phyloP scores from a whole-genome alignment of 768 basidiomycete species.

The Leccinum barrowsii region DNA sequence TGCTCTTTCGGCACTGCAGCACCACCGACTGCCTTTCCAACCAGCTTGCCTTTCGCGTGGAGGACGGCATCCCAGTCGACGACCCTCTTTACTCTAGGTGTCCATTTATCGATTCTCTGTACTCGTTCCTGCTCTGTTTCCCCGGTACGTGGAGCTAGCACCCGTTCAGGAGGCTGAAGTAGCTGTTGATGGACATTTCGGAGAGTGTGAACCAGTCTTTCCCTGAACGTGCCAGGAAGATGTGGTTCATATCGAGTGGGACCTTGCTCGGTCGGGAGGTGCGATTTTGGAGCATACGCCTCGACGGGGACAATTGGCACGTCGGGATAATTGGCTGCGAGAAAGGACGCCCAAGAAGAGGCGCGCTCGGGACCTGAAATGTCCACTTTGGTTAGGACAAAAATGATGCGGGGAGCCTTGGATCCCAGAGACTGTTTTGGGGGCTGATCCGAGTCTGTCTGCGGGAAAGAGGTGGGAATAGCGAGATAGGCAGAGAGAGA shows the following conservation, averaged over 20 bases:
- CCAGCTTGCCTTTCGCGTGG: slow-evolving; percentile 39
- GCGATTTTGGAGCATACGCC: slow-evolving; percentile 59
- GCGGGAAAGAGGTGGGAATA: slow-evolving; percentile 7
- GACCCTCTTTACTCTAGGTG: slow-evolving; percentile 53
- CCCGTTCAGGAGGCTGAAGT: slow-evolving; percentile 60
- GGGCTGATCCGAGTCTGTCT: slow-evolving; percentile 8
- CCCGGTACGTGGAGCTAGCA: slow-evolving; percentile 34
- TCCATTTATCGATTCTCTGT: slow-evolving; percentile 57
- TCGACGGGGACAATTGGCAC: slow-evolving; percentile 71
- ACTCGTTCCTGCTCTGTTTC: slow-evolving; percentile 45
- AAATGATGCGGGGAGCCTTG: slow-evolving; percentile 39
- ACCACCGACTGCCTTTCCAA: slow-evolving; percentile 44
- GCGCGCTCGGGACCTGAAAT: slow-evolving; percentile 67
- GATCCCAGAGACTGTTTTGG: slow-evolving; percentile 33
- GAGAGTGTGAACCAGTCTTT: slow-evolving; percentile 62
- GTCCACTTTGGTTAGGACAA: slow-evolving; percentile 87
- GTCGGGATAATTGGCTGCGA: slow-evolving; percentile 50
- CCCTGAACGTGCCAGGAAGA: slow-evolving; percentile 63
- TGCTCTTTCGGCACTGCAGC: slow-evolving; percentile 33
- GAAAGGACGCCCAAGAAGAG: slow-evolving; percentile 61
- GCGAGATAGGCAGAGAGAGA: slow-evolving; percentile 67
- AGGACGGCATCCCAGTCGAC: slow-evolving; percentile 76
- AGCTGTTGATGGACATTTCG: slow-evolving; percentile 63
- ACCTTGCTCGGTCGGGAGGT: slow-evolving; percentile 35
- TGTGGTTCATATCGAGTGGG: slow-evolving; percentile 54